Percentiles rank a stretch among this genome's conserved stretches.
Evolutionary conservation across 768 basidiomycete species (phyloP).

Genomic region (Inosperma sp.): DNA sequence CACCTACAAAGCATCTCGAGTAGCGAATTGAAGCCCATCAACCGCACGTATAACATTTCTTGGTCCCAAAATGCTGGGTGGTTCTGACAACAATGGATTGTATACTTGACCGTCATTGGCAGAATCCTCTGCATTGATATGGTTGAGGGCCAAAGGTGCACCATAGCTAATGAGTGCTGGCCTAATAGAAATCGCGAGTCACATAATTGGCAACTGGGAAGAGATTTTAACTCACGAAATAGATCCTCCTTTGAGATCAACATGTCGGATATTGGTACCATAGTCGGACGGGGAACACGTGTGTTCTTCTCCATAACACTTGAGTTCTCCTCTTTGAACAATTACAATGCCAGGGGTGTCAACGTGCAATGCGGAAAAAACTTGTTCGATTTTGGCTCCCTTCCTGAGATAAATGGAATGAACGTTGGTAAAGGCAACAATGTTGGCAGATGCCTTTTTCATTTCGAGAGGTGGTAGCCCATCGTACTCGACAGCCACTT

Average conservation of each 20-base stretch:
- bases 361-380: conserved; percentile 22
- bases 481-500: conserved; percentile 51
- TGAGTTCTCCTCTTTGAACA: conserved; percentile 48
- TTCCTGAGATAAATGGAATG: conserved; percentile 41
- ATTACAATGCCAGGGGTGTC: conserved; percentile 39
- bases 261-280: conserved; percentile 24
- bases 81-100: conserved; percentile 39
- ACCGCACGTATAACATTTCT: conserved; percentile 48
- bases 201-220: conserved; percentile 17
- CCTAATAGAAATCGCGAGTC: conserved; percentile 25
- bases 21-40: conserved; percentile 69
- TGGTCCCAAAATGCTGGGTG: conserved; percentile 42
- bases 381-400: conserved; percentile 28
- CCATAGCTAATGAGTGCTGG: conserved; percentile 65
- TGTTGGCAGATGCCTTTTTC: conserved; percentile 31
- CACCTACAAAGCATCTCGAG: conserved; percentile 48
- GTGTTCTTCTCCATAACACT: conserved; percentile 42
- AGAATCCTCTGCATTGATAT: conserved; percentile 54
- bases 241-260: conserved; percentile 65
- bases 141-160: conserved; percentile 56
- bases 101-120: conserved; percentile 57
- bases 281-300: conserved; percentile 22
- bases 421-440: conserved; percentile 65
- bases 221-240: conserved; percentile 47
- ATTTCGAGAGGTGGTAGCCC: conserved; percentile 62